Base-by-base conservation (phyloP, 495 filamentous ascomycete species). In the Aspergillus ostianus region DNA sequence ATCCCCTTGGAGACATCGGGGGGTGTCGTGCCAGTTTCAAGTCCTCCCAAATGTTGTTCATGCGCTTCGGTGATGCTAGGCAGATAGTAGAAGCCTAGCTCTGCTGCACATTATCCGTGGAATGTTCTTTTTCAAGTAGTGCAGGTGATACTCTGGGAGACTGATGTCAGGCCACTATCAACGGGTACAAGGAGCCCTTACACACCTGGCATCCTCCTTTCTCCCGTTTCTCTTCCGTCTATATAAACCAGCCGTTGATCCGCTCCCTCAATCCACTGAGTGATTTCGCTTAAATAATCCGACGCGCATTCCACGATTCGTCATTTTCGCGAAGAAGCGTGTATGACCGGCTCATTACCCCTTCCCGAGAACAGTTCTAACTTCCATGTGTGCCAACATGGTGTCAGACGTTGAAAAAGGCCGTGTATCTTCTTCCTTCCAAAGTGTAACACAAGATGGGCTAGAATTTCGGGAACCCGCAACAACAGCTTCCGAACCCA, bases 371-470 rank as follows among this genome's bases (percentile, higher is more conserved):
- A 17, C 27, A 15, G 32, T 15, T 29, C 21, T 46, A 57, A 20
- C 3, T n/a, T 3, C 19, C 21, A n/a, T 41, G 36, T 41, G 20
- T 47, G 27, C 46, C n/a, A 63, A 27, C 15, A 68, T 68, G 65
- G 48, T 19, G 20, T 19, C 60, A 21, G 62, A 61, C 32, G 36
- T 64, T 17, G 65, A 65, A 48, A 64, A 62, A 20, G 55, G 44
- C 13, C 58, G 20, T 30, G 51, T 52, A 47, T 63, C 62, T 21
- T 53, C 62, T 44, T 64, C 65, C 48, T 26, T 68, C 49, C 60
- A 51, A 30, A 68, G 65, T 47, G 60, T 65, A 48, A 65, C 62
- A 57, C 57, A 63, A 15, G 60, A 63, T 47, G 59, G 58, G 29
- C 20, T 30, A 20, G 65, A 44, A 36, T 27, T 19, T 7, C 52